These are phyloP conservation scores for Solanum chacoense DNA, from an alignment of 305 asterid genomes.

Conservation along the genomic window DNA sequence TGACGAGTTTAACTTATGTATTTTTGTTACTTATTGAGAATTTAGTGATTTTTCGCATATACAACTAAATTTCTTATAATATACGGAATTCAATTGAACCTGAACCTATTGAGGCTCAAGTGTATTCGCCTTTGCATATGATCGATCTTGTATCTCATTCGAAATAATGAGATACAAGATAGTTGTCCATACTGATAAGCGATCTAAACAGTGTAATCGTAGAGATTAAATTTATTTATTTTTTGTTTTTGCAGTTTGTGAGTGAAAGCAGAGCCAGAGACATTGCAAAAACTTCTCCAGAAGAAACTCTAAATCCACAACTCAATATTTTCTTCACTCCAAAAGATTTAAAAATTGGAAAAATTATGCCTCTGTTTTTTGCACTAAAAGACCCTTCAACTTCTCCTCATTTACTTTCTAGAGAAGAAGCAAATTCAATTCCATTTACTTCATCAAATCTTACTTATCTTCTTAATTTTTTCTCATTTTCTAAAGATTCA, in stretches of 20 bases:
- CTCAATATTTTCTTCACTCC: conserved; percentile 43
- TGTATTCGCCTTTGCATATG: not conserved
- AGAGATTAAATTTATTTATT: not conserved
- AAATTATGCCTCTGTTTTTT: conserved; percentile 38
- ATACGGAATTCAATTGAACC: not conserved
- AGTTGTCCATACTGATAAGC: not conserved
- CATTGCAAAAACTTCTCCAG: not conserved
- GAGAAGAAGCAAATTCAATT: conserved; percentile 41
- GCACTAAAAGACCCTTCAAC: conserved; percentile 29
- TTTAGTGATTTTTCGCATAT: not conserved
- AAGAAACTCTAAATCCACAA: conserved; percentile 28
- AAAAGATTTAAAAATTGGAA: conserved; percentile 38
- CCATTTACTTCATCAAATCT: conserved; percentile 47
- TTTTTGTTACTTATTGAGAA: not conserved
- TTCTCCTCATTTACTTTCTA: conserved; percentile 48
- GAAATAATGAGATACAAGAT: not conserved
- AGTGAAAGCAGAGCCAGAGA: conserved; percentile 2
- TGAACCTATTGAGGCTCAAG: not conserved
- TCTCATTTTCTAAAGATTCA: conserved; percentile 35
- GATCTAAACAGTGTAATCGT: not conserved
- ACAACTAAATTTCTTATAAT: not conserved
- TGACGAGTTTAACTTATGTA: not conserved
- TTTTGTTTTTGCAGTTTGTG: conserved; percentile 7
- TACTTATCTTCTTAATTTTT: conserved; percentile 31
- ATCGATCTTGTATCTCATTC: not conserved